Evolutionary conservation across 495 filamentous ascomycete species (phyloP).

Genomic region (Podospora fimiseda): DNA sequence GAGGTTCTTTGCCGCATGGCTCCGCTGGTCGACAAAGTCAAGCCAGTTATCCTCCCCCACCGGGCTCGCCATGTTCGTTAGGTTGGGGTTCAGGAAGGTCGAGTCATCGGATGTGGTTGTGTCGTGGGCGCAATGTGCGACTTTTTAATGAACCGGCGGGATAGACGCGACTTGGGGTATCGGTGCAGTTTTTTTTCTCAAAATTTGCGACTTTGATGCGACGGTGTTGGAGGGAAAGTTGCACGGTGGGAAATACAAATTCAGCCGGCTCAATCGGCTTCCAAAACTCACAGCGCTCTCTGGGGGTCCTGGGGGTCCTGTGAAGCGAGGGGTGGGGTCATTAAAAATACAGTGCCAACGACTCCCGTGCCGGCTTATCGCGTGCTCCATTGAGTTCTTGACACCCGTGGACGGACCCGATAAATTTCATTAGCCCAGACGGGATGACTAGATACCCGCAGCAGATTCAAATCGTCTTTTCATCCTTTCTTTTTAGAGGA

Average conservation of each 20-base stretch:
- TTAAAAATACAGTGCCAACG: neutral
- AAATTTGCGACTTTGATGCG: neutral
- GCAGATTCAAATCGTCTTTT: too few relatives aligned
- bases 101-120: slow-evolving; percentile 20
- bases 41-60: slow-evolving; percentile 53
- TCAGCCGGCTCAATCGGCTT: neutral
- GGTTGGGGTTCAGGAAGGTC: slow-evolving; percentile 13
- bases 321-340: neutral
- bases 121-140: neutral
- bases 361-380: too few relatives aligned
- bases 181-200: neutral
- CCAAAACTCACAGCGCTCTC: neutral
- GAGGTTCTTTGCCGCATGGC: slow-evolving; percentile 43
- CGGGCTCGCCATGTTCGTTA: slow-evolving; percentile 43
- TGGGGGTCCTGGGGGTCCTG: neutral
- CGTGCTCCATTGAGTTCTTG: too few relatives aligned
- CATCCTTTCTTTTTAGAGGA: too few relatives aligned
- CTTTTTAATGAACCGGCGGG: neutral
- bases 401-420: too few relatives aligned
- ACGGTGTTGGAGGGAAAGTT: neutral
- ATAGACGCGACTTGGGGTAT: neutral
- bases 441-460: too few relatives aligned
- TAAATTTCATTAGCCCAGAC: too few relatives aligned
- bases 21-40: slow-evolving; percentile 46
- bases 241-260: neutral